phyloP scores from a whole-genome alignment of 345 rosid genomes.

The Ceriops decandra region DNA sequence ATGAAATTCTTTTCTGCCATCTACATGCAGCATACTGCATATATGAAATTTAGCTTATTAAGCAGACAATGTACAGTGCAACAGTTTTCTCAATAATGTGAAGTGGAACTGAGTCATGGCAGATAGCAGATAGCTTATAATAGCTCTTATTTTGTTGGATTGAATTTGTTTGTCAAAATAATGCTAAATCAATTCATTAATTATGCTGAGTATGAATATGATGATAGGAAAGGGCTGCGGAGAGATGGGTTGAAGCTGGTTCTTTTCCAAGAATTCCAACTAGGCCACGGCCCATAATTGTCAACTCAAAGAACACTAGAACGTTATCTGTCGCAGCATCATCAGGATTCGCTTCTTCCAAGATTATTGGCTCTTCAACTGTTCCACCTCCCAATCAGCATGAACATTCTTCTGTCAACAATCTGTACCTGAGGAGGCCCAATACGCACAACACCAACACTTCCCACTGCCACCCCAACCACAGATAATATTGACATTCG shows the following conservation, averaged over 20 bases:
- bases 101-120: too few species aligned
- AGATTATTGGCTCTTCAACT: slow-evolving; percentile 13
- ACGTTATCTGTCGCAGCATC: slow-evolving; percentile 39
- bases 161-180: not conserved
- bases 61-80: too few species aligned
- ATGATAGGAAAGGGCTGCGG: slow-evolving; percentile 8
- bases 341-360: slow-evolving; percentile 35
- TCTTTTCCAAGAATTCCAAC: slow-evolving; percentile 18
- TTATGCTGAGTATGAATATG: not conserved
- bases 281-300: slow-evolving; percentile 34
- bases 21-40: too few species aligned
- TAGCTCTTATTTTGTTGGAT: too few species aligned
- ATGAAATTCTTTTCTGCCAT: too few species aligned
- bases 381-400: slow-evolving; percentile 10
- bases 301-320: slow-evolving; percentile 19
- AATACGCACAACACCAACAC: not conserved
- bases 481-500: not conserved
- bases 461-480: not conserved
- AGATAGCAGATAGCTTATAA: too few species aligned
- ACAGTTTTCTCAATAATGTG: too few species aligned
- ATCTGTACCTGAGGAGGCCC: not conserved
- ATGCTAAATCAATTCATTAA: not conserved
- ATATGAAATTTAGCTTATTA: too few species aligned
- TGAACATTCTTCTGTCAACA: slow-evolving; percentile 16
- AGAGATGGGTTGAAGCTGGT: not conserved